Evolutionary conservation across 441 rosid genomes (phyloP).

Genomic region (Pelargonium cotyledonis): DNA sequence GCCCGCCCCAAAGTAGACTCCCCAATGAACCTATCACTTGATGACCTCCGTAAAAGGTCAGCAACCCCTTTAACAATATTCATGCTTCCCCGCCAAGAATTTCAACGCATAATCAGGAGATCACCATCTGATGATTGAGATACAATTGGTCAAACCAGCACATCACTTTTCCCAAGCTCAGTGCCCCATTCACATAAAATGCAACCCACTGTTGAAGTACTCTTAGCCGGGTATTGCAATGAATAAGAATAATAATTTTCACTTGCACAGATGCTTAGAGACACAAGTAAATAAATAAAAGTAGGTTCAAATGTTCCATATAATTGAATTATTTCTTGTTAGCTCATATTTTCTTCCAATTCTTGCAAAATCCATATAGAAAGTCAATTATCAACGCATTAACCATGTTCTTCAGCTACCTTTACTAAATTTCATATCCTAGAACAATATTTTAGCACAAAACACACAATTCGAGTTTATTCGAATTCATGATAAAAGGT

Average conservation of each 20-base stretch:
- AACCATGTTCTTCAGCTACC: too few relatives aligned
- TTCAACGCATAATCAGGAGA: constrained; percentile 19
- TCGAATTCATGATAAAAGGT: too few relatives aligned
- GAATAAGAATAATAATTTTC: not conserved
- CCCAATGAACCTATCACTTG: constrained; percentile 28
- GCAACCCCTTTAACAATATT: constrained; percentile 79
- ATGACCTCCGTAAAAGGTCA: constrained; percentile 64
- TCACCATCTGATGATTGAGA: constrained; percentile 20
- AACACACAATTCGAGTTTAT: too few relatives aligned
- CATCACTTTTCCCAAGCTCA: constrained; percentile 19
- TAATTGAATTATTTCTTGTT: too few relatives aligned
- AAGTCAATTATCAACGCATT: too few relatives aligned
- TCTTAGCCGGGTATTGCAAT: not conserved
- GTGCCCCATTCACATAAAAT: constrained; percentile 12
- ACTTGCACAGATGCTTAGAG: not conserved
- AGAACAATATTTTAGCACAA: too few relatives aligned
- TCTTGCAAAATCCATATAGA: too few relatives aligned
- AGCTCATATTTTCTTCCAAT: too few relatives aligned
- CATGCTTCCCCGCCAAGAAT: constrained; percentile 35
- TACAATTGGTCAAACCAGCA: constrained; percentile 18
- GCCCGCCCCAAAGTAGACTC: constrained; percentile 37
- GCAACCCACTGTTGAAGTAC: not conserved
- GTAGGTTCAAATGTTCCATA: not conserved
- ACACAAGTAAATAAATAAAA: not conserved
- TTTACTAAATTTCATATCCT: too few relatives aligned